A percentile compares a stretch with the other conserved stretches of the same genome.
Evolutionary conservation across 2,329 filamentous ascomycete species (phyloP).

Genomic region (Tolypocladium nubicola): DNA sequence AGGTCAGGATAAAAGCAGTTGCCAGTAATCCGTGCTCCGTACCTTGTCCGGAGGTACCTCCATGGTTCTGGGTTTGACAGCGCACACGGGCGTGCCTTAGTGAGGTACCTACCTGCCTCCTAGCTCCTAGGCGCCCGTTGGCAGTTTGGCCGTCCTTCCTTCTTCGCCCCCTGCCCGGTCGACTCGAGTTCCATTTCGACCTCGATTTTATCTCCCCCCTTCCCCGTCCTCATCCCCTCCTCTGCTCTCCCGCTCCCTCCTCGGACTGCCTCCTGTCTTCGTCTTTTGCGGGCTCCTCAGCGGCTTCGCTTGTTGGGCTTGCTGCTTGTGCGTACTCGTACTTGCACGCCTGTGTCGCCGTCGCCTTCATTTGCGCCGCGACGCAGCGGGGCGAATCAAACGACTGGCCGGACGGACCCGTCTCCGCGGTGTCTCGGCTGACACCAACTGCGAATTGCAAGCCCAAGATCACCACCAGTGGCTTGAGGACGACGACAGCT

Average conservation of each 20-base stretch:
- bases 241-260: not conserved
- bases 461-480: not conserved
- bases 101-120: not conserved
- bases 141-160: not conserved
- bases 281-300: not conserved
- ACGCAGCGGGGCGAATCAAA: slow-evolving; percentile 1
- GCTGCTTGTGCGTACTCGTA: not conserved
- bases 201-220: not conserved
- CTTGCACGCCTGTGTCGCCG: not conserved
- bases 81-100: not conserved
- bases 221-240: not conserved
- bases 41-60: not conserved
- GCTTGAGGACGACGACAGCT: not conserved
- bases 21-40: too few species aligned
- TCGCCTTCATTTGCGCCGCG: not conserved
- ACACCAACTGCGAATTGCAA: not conserved
- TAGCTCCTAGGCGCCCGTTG: not conserved
- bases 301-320: not conserved
- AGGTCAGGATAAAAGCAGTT: not conserved
- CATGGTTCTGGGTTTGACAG: not conserved
- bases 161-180: not conserved
- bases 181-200: not conserved
- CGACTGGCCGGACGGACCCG: not conserved
- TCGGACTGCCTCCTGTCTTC: not conserved
- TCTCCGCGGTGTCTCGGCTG: slow-evolving; percentile 4